Evolutionary conservation across 2,329 filamentous ascomycete genomes (phyloP), one percentile per base, ranked within the genome.

Genomic region (Xylaria digitata): DNA sequence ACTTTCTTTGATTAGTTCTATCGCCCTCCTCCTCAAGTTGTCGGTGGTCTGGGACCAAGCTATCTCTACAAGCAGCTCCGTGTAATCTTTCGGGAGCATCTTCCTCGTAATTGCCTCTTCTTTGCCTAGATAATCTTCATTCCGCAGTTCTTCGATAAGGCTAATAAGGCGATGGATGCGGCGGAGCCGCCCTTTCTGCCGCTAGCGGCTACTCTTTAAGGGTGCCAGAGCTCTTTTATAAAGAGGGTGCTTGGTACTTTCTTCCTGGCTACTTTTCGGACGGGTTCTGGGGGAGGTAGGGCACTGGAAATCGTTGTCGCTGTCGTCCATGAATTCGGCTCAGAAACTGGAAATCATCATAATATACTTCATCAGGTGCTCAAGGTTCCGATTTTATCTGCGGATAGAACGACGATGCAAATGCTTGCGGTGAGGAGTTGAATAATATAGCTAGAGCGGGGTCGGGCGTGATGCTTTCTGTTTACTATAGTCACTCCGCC

Each of bases 141-240:
- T 52, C 11, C 19, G 6, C 26, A 52, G n/a, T 52, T 34, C 8
- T 32, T 52, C 49, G 15, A 52, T 52, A 17, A 52, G 11, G 26
- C 15, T 34, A 15, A 52, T 52, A 15, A 52, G 49, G 11, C 34
- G 11, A 6, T 11, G 49, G 13, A 52, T 15, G 49, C 49, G 49
- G 13, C 49, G 13, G 49, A 52, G 49, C 30, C 49, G 49, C 49
- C 26, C 49, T 34, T 34, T 17, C 49, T 52, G 49, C 49, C 49
- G 26, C 49, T 52, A 26, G 5, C 49, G 26, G 26, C 26, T 52
- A 34, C 49, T 52, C 26, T 6, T 32, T 8, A 34, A 34, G 3
- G 26, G 30, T 34, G 49, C 26, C 49, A 52, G 26, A n/a, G 49
- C 26, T 52, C 5, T 34, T 34, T 52, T 6, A 13, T 32, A 34